Evolutionary conservation across 2,329 filamentous ascomycete species (phyloP).

Genomic region (Diatrype stigma): DNA sequence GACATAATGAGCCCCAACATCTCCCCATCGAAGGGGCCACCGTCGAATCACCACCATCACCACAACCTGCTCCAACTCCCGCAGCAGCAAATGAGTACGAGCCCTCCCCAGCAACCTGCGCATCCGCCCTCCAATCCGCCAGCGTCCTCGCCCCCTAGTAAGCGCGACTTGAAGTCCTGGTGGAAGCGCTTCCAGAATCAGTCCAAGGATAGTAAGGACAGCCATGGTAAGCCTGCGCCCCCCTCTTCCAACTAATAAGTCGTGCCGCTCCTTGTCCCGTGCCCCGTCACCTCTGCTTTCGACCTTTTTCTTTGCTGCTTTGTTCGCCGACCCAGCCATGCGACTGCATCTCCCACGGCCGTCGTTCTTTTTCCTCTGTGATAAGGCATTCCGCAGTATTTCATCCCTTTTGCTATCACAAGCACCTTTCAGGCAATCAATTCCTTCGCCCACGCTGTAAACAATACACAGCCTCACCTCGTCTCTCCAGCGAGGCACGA

Average conservation of each 20-base stretch:
- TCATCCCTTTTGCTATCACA: background rate
- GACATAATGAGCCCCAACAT: constrained; percentile 29
- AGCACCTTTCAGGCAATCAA: too few species aligned
- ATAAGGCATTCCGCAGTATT: background rate
- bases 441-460: too few species aligned
- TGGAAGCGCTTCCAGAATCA: constrained; percentile 91
- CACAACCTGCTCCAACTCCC: constrained; percentile 5
- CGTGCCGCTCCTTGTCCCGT: constrained; percentile 1
- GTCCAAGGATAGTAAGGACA: constrained; percentile 48
- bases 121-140: constrained; percentile 31
- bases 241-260: constrained; percentile 9
- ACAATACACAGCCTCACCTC: too few species aligned
- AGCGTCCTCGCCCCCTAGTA: constrained; percentile 67
- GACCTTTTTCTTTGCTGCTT: background rate
- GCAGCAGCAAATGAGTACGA: constrained; percentile 13
- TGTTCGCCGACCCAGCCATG: background rate
- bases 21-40: constrained; percentile 23
- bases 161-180: constrained; percentile 89
- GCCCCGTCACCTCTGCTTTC: background rate
- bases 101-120: constrained; percentile 20
- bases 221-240: constrained; percentile 47
- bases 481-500: too few species aligned
- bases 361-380: background rate
- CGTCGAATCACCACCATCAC: constrained; percentile 5
- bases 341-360: background rate